Conservation (phyloP, 129 eudicot species). For the Solidago caesia region DNA sequence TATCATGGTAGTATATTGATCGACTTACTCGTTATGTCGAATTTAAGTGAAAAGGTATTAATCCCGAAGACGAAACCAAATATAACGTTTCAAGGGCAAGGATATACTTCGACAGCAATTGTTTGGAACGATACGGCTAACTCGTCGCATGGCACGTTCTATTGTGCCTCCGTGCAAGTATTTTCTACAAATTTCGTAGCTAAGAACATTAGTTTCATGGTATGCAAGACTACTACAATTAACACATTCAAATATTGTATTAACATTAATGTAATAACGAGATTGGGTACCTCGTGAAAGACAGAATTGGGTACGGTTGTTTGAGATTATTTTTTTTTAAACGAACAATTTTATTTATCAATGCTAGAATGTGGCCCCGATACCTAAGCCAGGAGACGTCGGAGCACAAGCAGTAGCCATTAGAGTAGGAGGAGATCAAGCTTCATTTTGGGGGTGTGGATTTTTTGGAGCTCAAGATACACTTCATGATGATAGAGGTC, state of each 20-base stretch:
- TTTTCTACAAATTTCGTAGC: slow-evolving; percentile 80
- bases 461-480: slow-evolving; percentile 97
- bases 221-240: slow-evolving; percentile 21
- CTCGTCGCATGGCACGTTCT: slow-evolving; percentile 80
- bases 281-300: too few species aligned
- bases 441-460: slow-evolving; percentile 95
- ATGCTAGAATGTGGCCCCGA: slow-evolving; percentile 81
- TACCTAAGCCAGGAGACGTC: slow-evolving; percentile 71
- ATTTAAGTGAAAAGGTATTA: slow-evolving; percentile 66
- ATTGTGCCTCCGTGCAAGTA: slow-evolving; percentile 85
- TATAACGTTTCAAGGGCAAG: slow-evolving; percentile 98
- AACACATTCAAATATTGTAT: background rate
- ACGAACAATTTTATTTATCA: background rate
- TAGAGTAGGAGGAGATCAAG: slow-evolving; percentile 74
- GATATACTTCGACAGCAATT: slow-evolving; percentile 73
- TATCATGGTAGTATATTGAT: background rate
- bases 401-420: slow-evolving; percentile 97
- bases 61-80: slow-evolving; percentile 74
- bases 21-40: slow-evolving; percentile 2
- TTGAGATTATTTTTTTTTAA: too few species aligned
- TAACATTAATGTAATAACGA: background rate
- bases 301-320: too few species aligned
- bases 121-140: slow-evolving; percentile 94
- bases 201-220: slow-evolving; percentile 95
- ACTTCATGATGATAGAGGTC: slow-evolving; percentile 94